Evolutionary conservation across 768 basidiomycete species (phyloP), one percentile per base, ranked within the genome.

Genomic region (Mycena vulgaris): DNA sequence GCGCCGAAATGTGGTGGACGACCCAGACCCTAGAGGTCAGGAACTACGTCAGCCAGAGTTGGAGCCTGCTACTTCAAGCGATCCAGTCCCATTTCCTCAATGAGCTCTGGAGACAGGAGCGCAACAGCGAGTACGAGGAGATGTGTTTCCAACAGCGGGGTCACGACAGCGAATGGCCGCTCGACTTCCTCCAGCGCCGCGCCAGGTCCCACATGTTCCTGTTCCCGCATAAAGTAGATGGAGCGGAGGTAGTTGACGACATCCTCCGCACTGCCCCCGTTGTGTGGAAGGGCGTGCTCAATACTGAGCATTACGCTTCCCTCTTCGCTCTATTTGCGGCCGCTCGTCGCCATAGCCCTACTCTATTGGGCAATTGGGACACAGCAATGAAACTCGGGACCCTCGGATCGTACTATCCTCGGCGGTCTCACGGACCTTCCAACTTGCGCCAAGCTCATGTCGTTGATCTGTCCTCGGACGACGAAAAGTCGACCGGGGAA

Each of bases 71-170:
- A 0, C n/a, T 60, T 5, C 11, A 35, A 2, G 66, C 66, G 6
- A 67, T 67, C 6, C 49, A 53, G 21, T 31, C 23, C 1, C 66
- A 67, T 14, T 67, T 67, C 66, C 51, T 67, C 3, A 67, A 67
- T 37, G 49, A 9, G 6, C 45, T 33, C 28, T 67, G 66, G 66
- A n/a, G 60, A 0, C 58, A 60, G 11, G 23, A 60, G 23, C 19
- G 58, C 3, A 5, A 9, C 2, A 0, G 14, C 17, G 59, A 68
- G 25, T 68, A 52, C 51, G 66, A 68, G 17, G 59, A 61, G 11
- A 61, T 61, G 66, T 10, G 51, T 0, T 68, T 68, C 52, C 49
- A 59, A 0, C 59, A 68, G 21, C 13, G 13, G 0, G 59, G 66
- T 0, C 52, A 55, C n/a, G 59, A 68, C 7, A 7, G 13, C 1